A percentile compares a stretch with the other conserved stretches of the same genome.
phyloP scores from a whole-genome alignment of 306 rosid genomes.

The Hippophae gyantsensis region DNA sequence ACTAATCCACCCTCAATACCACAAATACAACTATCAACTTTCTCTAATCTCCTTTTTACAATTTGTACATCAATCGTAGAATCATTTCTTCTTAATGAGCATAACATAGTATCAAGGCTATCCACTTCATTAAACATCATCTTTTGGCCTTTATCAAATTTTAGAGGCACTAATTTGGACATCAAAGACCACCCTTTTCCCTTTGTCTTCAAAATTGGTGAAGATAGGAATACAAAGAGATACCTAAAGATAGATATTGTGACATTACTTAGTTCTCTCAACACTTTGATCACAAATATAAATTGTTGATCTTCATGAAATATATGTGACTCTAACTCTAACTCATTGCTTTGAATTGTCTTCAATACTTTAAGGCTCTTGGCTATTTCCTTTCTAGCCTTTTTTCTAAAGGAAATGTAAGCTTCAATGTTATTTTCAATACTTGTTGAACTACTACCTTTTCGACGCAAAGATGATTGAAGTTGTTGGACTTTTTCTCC shows the following conservation, averaged over 20 bases:
- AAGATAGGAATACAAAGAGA: constrained; percentile 38
- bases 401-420: constrained; percentile 44
- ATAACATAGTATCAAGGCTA: constrained; percentile 32
- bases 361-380: constrained; percentile 37
- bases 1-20: constrained; percentile 47
- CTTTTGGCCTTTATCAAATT: constrained; percentile 28
- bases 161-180: constrained; percentile 33
- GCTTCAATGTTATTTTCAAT: constrained; percentile 38
- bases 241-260: constrained; percentile 38
- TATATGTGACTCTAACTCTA: constrained; percentile 8
- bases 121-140: constrained; percentile 34
- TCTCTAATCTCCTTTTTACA: constrained; percentile 36
- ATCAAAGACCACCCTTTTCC: constrained; percentile 32
- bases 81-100: constrained; percentile 25
- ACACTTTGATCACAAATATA: constrained; percentile 21
- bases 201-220: constrained; percentile 35
- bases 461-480: constrained; percentile 55
- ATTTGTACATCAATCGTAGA: constrained; percentile 31
- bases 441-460: constrained; percentile 34
- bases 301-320: constrained; percentile 30
- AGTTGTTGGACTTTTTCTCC: constrained; percentile 34
- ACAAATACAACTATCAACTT: constrained; percentile 30
- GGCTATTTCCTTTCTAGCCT: constrained; percentile 41
- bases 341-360: constrained; percentile 35
- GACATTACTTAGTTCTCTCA: constrained; percentile 40